phyloP scores from a whole-genome alignment of 257 asterid species.

The Plectranthus barbatus region DNA sequence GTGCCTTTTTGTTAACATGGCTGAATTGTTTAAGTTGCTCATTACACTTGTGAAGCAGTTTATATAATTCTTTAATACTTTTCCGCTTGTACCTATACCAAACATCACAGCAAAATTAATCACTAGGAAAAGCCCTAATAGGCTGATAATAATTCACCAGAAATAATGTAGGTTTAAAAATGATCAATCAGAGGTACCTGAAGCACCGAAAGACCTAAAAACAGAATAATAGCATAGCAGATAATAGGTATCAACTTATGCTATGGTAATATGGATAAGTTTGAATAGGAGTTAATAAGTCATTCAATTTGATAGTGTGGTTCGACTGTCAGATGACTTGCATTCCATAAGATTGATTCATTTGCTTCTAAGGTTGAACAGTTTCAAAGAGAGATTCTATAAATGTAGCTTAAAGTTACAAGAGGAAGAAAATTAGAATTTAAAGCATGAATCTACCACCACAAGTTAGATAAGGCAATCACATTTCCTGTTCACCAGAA shows the following conservation, averaged over 20 bases:
- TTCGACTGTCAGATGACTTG: neutral
- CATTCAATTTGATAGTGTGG: neutral
- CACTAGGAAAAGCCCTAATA: neutral
- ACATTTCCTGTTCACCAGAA: too few species aligned
- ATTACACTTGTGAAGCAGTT: conserved; percentile 85
- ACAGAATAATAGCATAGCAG: conserved; percentile 2
- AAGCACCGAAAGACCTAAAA: neutral
- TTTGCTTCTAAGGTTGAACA: neutral
- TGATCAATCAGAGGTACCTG: neutral
- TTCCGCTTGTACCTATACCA: conserved; percentile 63
- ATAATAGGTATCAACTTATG: neutral
- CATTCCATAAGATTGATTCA: neutral
- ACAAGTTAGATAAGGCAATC: neutral
- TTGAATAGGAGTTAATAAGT: neutral
- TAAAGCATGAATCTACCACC: neutral
- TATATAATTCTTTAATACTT: conserved; percentile 70
- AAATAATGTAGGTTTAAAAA: neutral
- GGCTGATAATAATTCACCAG: too few species aligned
- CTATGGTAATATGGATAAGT: neutral
- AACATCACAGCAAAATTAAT: conserved; percentile 1
- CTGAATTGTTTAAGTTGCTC: conserved; percentile 92
- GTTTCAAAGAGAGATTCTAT: neutral
- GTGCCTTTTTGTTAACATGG: conserved; percentile 98
- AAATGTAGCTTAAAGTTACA: neutral
- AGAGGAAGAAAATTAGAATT: neutral